Evolutionary conservation across 2,329 filamentous ascomycete genomes (phyloP).

Genomic region (Colletotrichum tofieldiae): DNA sequence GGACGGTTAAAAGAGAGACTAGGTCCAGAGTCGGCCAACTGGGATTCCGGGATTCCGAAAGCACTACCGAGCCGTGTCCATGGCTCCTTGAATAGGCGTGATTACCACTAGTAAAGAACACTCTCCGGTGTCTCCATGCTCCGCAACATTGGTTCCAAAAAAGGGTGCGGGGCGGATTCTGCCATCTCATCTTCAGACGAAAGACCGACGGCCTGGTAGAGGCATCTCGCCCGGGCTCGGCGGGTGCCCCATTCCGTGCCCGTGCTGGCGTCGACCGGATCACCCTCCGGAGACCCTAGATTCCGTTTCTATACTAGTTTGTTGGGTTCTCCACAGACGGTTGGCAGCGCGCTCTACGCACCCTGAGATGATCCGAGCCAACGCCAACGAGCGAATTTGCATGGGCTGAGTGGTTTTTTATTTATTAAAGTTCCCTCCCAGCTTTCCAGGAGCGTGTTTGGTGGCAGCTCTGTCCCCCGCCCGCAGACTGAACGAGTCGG

Average conservation of each 20-base stretch:
- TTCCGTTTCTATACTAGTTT: neutral
- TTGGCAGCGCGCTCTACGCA: neutral
- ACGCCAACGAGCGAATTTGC: neutral
- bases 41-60: no score
- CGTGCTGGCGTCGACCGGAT: neutral
- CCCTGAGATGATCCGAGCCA: neutral
- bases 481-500: no score
- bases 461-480: no score
- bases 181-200: constrained; percentile 7
- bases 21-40: no score
- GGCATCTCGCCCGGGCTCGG: neutral
- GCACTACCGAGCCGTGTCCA: no score
- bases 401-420: neutral
- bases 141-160: neutral
- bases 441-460: no score
- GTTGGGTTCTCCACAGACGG: neutral
- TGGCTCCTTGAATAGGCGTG: no score
- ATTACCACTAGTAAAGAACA: no score
- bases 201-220: neutral
- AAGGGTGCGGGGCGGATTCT: neutral
- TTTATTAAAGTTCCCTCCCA: no score
- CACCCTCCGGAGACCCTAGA: neutral
- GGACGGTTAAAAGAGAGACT: no score
- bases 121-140: no score
- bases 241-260: neutral